Conservation (phyloP, 768 basidiomycete genomes). For the Phaeolepiota aurea region DNA sequence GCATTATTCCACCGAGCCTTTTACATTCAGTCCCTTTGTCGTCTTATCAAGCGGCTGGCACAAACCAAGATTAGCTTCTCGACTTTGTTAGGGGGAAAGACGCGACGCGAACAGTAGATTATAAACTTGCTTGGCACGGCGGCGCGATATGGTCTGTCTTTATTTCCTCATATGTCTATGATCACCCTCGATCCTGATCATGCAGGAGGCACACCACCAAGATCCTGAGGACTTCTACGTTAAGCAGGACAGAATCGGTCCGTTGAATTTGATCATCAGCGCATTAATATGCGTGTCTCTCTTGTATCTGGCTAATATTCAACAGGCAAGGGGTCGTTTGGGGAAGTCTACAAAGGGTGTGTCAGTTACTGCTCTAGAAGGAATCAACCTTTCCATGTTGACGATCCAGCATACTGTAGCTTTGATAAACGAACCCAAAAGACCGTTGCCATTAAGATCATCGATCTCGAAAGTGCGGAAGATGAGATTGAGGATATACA, state of each 20-base stretch:
- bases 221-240: conserved; percentile 98
- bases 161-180: not conserved
- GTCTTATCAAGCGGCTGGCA: not conserved
- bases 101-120: conserved; percentile 15
- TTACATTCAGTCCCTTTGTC: not conserved
- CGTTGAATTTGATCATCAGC: conserved; percentile 6
- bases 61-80: conserved; percentile 5
- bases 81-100: conserved; percentile 14
- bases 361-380: conserved; percentile 14
- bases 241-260: conserved; percentile 95
- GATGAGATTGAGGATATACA: conserved; percentile 99
- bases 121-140: not conserved
- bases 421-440: conserved; percentile 94
- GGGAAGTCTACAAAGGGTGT: conserved; percentile 98
- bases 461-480: conserved; percentile 97
- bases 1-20: not conserved
- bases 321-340: conserved; percentile 95
- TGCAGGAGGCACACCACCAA: conserved; percentile 58
- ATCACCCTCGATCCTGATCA: conserved; percentile 14
- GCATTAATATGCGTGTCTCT: not conserved
- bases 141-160: not conserved
- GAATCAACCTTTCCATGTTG: conserved; percentile 7
- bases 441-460: conserved; percentile 99
- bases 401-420: conserved; percentile 30
- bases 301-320: not conserved